phyloP scores from a whole-genome alignment of 2,329 filamentous ascomycete species.

The Hypoxylon sp. region DNA sequence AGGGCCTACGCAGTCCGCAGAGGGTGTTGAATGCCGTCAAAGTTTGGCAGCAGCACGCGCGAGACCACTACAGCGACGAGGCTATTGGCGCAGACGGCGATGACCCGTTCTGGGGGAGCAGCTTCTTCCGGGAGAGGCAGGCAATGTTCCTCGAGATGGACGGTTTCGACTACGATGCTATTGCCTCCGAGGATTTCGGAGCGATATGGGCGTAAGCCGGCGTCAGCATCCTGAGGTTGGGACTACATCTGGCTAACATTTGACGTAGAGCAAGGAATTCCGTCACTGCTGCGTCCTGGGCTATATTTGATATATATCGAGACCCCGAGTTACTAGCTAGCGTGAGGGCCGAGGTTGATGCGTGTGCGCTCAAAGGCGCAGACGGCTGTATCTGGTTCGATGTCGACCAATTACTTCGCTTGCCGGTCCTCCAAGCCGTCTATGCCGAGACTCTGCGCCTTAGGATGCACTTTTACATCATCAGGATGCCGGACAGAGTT shows the following conservation, averaged over 20 bases:
- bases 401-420: constrained; percentile 44
- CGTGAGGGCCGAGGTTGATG: constrained; percentile 43
- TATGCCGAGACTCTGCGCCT: constrained; percentile 53
- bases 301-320: constrained; percentile 48
- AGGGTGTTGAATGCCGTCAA: constrained; percentile 46
- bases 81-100: constrained; percentile 43
- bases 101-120: constrained; percentile 50
- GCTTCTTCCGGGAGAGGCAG: constrained; percentile 49
- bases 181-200: constrained; percentile 49
- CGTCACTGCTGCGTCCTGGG: constrained; percentile 46
- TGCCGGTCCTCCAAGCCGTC: constrained; percentile 49
- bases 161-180: constrained; percentile 47
- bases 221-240: constrained; percentile 1
- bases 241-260: constrained; percentile 29
- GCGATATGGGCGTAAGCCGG: constrained; percentile 51
- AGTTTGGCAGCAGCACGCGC: constrained; percentile 47
- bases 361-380: constrained; percentile 35
- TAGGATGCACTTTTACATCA: constrained; percentile 53
- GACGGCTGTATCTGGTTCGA: constrained; percentile 45
- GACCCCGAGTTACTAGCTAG: constrained; percentile 48
- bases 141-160: constrained; percentile 50
- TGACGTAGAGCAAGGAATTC: constrained; percentile 45
- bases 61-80: constrained; percentile 43
- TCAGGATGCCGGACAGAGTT: constrained; percentile 48
- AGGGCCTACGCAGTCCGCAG: constrained; percentile 47